phyloP scores from a whole-genome alignment of 148 eudicot species.

The Camellia lanceoleosa region DNA sequence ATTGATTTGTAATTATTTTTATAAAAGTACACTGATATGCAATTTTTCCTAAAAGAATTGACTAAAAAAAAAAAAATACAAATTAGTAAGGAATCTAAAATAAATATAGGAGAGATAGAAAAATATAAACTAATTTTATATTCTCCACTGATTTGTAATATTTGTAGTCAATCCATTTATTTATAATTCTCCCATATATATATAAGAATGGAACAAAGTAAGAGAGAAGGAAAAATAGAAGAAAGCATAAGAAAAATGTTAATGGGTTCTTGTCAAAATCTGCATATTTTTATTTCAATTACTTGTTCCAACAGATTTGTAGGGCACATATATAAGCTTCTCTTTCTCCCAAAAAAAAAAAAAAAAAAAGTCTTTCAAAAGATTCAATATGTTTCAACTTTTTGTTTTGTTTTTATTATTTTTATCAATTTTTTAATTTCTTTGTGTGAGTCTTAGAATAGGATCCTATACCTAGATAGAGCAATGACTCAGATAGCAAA shows the following conservation, averaged over 20 bases:
- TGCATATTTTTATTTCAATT: slow-evolving; percentile 14
- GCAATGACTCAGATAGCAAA: neutral
- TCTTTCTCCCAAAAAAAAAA: neutral
- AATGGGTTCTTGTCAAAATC: slow-evolving; percentile 36
- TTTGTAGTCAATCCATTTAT: no score
- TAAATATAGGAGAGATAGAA: no score
- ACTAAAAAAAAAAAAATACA: no score
- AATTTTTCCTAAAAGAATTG: no score
- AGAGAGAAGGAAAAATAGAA: neutral
- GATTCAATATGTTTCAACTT: slow-evolving; percentile 45
- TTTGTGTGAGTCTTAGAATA: slow-evolving; percentile 5
- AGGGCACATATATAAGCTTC: slow-evolving; percentile 22
- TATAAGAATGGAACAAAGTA: slow-evolving; percentile 20
- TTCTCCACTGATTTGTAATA: no score
- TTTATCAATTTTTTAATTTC: slow-evolving; percentile 25
- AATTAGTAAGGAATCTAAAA: no score
- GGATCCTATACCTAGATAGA: slow-evolving; percentile 17
- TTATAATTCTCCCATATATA: neutral
- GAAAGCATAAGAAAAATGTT: slow-evolving; percentile 9
- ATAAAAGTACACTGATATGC: no score
- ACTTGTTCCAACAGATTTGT: slow-evolving; percentile 22
- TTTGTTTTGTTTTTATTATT: neutral
- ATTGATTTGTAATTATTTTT: no score
- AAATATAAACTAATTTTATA: no score
- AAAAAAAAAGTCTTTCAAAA: slow-evolving; percentile 35